Conservation (phyloP, 2,329 filamentous ascomycete genomes). For the Beauveria bassiana region DNA sequence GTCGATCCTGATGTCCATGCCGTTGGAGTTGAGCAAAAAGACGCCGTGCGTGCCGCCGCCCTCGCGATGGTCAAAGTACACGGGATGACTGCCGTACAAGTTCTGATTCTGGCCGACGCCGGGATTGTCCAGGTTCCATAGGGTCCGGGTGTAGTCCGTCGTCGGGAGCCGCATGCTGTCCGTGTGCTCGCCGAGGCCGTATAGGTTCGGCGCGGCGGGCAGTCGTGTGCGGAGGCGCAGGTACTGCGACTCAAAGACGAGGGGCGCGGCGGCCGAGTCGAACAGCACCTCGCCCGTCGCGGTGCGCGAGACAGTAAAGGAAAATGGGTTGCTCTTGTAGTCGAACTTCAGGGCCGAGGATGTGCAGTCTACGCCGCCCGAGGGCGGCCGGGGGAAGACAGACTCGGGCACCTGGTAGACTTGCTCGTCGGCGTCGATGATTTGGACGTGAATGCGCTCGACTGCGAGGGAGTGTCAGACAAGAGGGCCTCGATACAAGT, state of each 20-base stretch:
- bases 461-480: slow-evolving; percentile 30
- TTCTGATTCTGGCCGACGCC: slow-evolving; percentile 55
- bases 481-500: neutral
- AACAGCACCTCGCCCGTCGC: slow-evolving; percentile 43
- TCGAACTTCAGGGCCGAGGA: slow-evolving; percentile 36
- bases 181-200: slow-evolving; percentile 68
- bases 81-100: slow-evolving; percentile 68
- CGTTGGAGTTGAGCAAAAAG: slow-evolving; percentile 69
- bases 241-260: slow-evolving; percentile 70
- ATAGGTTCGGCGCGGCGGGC: slow-evolving; percentile 59
- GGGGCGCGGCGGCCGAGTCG: slow-evolving; percentile 53
- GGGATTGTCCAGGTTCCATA: slow-evolving; percentile 65
- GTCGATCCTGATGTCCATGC: slow-evolving; percentile 65
- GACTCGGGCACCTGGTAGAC: slow-evolving; percentile 64
- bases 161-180: slow-evolving; percentile 59
- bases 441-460: slow-evolving; percentile 61
- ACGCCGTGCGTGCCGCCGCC: slow-evolving; percentile 59
- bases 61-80: slow-evolving; percentile 57
- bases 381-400: slow-evolving; percentile 52
- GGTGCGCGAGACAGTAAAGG: slow-evolving; percentile 45
- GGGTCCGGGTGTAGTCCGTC: slow-evolving; percentile 49
- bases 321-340: slow-evolving; percentile 44
- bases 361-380: slow-evolving; percentile 18
- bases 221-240: slow-evolving; percentile 60
- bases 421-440: slow-evolving; percentile 55